These are phyloP conservation scores for Rhizopus sp. DNA, from an alignment of 371 early-diverging fungal genomes.

Conservation along the genomic window DNA sequence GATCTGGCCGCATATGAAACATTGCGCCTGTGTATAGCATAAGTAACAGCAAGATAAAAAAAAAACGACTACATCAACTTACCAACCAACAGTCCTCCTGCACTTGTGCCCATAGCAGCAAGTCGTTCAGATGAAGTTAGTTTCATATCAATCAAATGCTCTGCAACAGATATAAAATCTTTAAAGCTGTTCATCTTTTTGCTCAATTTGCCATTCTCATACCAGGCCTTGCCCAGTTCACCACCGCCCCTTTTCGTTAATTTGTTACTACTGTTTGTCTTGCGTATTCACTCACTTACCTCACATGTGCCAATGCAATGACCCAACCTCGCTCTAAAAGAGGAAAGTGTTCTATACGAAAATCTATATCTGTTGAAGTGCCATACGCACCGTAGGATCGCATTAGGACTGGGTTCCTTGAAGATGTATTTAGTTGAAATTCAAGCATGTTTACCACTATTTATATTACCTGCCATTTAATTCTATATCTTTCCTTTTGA, in stretches of 20 bases:
- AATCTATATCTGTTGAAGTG: constrained; percentile 74
- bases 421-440: neutral
- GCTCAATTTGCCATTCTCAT: constrained; percentile 66
- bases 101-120: constrained; percentile 75
- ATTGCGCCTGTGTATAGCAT: constrained; percentile 53
- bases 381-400: constrained; percentile 90
- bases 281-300: constrained; percentile 43
- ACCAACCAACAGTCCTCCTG: constrained; percentile 76
- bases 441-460: neutral
- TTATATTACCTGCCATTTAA: constrained; percentile 47
- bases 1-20: constrained; percentile 71
- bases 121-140: constrained; percentile 53
- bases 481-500: constrained; percentile 55
- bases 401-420: constrained; percentile 69
- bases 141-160: constrained; percentile 57
- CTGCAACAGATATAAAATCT: constrained; percentile 72
- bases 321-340: constrained; percentile 81
- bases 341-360: constrained; percentile 79
- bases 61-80: neutral
- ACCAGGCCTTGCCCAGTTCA: constrained; percentile 80
- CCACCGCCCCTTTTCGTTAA: constrained; percentile 70
- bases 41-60: neutral
- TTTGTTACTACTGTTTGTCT: neutral
- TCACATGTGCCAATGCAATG: constrained; percentile 82
- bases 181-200: constrained; percentile 73